Conservation (phyloP, 2,329 filamentous ascomycete species). For the Trichoderma oligosporum region DNA sequence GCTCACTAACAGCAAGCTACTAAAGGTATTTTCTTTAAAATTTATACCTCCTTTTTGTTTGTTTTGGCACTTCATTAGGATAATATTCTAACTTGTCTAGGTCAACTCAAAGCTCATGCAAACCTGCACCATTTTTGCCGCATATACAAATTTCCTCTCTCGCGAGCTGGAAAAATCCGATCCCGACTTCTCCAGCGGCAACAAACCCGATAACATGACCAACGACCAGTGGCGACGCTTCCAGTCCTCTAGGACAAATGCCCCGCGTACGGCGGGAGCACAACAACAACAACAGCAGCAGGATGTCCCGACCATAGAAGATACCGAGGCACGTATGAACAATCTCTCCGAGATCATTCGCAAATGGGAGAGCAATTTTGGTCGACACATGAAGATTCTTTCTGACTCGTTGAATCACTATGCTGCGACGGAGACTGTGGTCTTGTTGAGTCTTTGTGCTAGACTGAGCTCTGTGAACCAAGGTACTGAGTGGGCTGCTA, state of each 20-base stretch:
- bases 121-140: conserved; percentile 90
- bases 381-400: conserved; percentile 84
- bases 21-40: conserved; percentile 61
- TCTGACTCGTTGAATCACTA: conserved; percentile 96
- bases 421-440: conserved; percentile 94
- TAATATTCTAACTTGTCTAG: conserved; percentile 42
- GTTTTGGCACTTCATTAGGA: background rate
- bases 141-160: conserved; percentile 81
- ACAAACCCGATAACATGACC: conserved; percentile 57
- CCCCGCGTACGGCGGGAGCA: conserved; percentile 27
- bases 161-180: conserved; percentile 81
- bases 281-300: too few relatives aligned
- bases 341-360: conserved; percentile 83
- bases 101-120: conserved; percentile 97
- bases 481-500: conserved; percentile 61
- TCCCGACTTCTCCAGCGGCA: conserved; percentile 64
- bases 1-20: conserved; percentile 91
- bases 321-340: conserved; percentile 53
- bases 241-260: conserved; percentile 45
- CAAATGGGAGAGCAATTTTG: conserved; percentile 93
- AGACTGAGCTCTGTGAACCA: conserved; percentile 77
- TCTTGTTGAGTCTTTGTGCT: conserved; percentile 82
- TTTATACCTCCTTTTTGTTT: background rate
- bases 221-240: conserved; percentile 58
- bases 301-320: conserved; percentile 37